Percentiles rank a stretch among this genome's conserved stretches.
Conservation (phyloP, 371 early-diverging fungal genomes). For the Apophysomyces elegans region DNA sequence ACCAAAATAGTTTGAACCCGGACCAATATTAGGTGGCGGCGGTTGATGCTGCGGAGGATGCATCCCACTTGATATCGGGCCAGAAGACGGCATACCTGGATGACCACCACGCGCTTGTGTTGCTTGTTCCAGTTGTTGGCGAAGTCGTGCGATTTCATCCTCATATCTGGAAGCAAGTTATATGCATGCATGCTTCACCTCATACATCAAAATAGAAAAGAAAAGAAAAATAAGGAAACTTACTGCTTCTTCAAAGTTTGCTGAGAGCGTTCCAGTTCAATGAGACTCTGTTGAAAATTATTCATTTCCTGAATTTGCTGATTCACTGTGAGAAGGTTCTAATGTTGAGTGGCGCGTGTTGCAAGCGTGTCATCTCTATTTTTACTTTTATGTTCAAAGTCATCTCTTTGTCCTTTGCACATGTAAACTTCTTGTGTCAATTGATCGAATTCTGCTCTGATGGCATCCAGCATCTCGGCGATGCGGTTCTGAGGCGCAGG, state of each 20-base stretch:
- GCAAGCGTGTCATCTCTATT: background rate
- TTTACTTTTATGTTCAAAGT: conserved; percentile 89
- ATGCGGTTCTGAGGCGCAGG: conserved; percentile 74
- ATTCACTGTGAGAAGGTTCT: conserved; percentile 47
- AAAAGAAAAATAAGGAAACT: conserved; percentile 8
- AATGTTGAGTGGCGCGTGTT: background rate
- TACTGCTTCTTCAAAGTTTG: conserved; percentile 76
- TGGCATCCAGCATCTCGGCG: conserved; percentile 84
- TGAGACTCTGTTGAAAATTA: conserved; percentile 78
- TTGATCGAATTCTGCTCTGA: conserved; percentile 83
- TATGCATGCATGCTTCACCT: background rate
- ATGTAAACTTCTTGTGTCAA: conserved; percentile 78
- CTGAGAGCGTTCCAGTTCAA: conserved; percentile 83
- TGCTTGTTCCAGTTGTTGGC: conserved; percentile 31
- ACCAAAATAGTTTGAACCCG: conserved; percentile 53
- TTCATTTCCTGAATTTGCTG: conserved; percentile 82
- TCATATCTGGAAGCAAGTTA: conserved; percentile 29
- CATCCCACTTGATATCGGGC: conserved; percentile 10
- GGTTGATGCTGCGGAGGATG: conserved; percentile 27
- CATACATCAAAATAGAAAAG: background rate
- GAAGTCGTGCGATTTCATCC: conserved; percentile 37
- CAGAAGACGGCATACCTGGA: conserved; percentile 24
- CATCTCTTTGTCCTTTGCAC: conserved; percentile 84
- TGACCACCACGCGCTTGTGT: conserved; percentile 35
- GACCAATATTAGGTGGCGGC: conserved; percentile 55